Evolutionary conservation across 2,329 filamentous ascomycete genomes (phyloP), one percentile per base, ranked within the genome.

Genomic region (Penicillium crustosum): DNA sequence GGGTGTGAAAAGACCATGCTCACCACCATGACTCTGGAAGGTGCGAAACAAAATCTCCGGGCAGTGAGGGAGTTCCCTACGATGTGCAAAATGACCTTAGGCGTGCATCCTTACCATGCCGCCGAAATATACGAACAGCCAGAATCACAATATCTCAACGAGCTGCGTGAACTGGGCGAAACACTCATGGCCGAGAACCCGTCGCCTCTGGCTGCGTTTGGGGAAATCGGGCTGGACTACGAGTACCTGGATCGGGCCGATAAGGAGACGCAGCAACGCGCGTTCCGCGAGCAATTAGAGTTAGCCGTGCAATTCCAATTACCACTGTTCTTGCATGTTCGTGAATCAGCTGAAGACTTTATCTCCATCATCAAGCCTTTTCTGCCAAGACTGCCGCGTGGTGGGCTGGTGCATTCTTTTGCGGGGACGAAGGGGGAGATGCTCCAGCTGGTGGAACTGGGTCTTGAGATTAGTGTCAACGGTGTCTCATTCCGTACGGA

Each of bases 331-430:
- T 38, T 70, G 15, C 79, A 35, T 55, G 78, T 76, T 29, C 74
- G 79, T 6, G 73, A 73, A 21, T 74, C 78, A 0, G 78, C 75
- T 29, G 70, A 73, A 2, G 78, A 82, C 33, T 81, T 81, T 31
- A 70, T 78, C 2, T 59, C 62, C 0, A 73, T 78, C 17, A 70
- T 83, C 9, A 65, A 63, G 15, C 74, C 75, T 0, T 82, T 80
- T 57, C 27, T 78, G 0, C 44, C 66, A 0, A 61, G 59, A 4
- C 64, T 81, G 4, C 76, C 77, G 3, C 66, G 70, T 2, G 62
- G 69, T 4, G 93, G 89, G 6, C 83, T 96, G 12, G 93, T 97
- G 49, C 93, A 97, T 76, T 91, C 88, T 66, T 96, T 96, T 70
- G 96, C 92, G 0, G 93, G 92, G 5, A 89, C 89, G 0, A 74